Evolutionary conservation across 2,329 filamentous ascomycete species (phyloP).

Genomic region (Ophiostoma sp.): DNA sequence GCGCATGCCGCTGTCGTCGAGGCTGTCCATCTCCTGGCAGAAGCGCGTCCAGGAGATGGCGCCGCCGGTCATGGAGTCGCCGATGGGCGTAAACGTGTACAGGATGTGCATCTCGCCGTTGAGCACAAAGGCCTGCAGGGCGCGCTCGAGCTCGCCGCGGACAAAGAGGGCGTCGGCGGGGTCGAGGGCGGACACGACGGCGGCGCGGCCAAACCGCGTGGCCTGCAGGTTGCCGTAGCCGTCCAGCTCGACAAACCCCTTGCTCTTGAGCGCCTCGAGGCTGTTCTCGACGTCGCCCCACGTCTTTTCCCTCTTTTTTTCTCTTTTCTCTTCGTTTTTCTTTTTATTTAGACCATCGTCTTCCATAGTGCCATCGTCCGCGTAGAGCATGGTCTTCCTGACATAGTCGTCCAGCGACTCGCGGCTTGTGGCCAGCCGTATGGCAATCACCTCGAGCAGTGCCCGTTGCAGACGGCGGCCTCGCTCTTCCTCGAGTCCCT

Average conservation of each 20-base stretch:
- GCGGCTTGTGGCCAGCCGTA: constrained; percentile 59
- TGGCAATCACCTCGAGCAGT: constrained; percentile 64
- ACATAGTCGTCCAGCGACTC: constrained; percentile 65
- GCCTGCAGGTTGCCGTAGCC: constrained; percentile 44
- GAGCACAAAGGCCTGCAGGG: constrained; percentile 69
- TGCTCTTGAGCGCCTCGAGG: constrained; percentile 36
- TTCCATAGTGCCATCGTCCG: constrained; percentile 33
- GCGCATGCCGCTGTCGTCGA: constrained; percentile 66
- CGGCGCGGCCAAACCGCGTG: constrained; percentile 62
- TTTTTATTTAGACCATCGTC: constrained; percentile 29
- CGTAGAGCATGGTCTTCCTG: constrained; percentile 59
- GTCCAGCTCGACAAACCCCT: constrained; percentile 47
- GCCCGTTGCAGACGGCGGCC: constrained; percentile 58
- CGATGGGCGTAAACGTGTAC: constrained; percentile 71
- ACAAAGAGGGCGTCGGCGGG: constrained; percentile 72
- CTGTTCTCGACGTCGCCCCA: constrained; percentile 51
- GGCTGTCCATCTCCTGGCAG: constrained; percentile 61
- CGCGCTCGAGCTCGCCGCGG: constrained; percentile 60
- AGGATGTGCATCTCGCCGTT: constrained; percentile 76
- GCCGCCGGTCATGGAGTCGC: constrained; percentile 40
- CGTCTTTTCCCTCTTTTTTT: neutral
- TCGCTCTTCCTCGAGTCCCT: neutral
- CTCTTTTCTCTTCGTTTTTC: constrained; percentile 44
- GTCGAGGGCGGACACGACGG: constrained; percentile 66
- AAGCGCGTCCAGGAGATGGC: constrained; percentile 68